phyloP scores from a whole-genome alignment of 192 early-diverging fungal genomes.

The Backusella morwellensis region DNA sequence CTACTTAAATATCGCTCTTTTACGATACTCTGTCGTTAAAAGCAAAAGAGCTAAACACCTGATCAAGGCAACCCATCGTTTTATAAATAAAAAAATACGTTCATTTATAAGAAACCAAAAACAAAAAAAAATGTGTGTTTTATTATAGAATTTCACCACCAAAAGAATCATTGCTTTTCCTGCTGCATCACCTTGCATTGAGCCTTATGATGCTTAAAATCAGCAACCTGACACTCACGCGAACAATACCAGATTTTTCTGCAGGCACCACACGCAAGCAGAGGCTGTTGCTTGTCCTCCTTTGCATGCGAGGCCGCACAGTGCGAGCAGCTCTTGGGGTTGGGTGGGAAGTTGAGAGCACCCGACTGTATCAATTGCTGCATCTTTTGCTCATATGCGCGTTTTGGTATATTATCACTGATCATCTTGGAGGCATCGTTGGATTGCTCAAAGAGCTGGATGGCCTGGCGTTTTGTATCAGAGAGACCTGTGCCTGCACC shows the following conservation, averaged over 20 bases:
- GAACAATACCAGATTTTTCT: conserved; percentile 55
- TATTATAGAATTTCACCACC: neutral
- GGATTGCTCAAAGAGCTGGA: conserved; percentile 35
- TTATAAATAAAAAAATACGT: no score
- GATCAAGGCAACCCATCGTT: no score
- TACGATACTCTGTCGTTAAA: no score
- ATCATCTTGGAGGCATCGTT: conserved; percentile 27
- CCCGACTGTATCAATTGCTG: conserved; percentile 36
- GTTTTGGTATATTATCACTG: neutral
- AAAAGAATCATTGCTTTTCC: neutral
- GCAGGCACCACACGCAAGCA: conserved; percentile 54
- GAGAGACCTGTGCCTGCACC: conserved; percentile 45
- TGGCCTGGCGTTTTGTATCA: conserved; percentile 49
- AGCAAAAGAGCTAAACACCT: no score
- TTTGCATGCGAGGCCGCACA: conserved; percentile 39
- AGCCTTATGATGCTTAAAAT: conserved; percentile 35
- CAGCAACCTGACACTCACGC: conserved; percentile 54
- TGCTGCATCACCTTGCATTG: conserved; percentile 7
- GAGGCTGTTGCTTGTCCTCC: conserved; percentile 37
- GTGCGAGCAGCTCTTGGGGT: conserved; percentile 43
- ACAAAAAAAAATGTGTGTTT: no score
- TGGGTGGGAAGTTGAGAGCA: conserved; percentile 42
- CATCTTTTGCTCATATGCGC: conserved; percentile 28
- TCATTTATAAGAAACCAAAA: no score
- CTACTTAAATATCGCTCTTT: no score